Evolutionary conservation across 495 filamentous ascomycete species (phyloP), one percentile per base, ranked within the genome.

Genomic region (Trichoderma orchidacearum): DNA sequence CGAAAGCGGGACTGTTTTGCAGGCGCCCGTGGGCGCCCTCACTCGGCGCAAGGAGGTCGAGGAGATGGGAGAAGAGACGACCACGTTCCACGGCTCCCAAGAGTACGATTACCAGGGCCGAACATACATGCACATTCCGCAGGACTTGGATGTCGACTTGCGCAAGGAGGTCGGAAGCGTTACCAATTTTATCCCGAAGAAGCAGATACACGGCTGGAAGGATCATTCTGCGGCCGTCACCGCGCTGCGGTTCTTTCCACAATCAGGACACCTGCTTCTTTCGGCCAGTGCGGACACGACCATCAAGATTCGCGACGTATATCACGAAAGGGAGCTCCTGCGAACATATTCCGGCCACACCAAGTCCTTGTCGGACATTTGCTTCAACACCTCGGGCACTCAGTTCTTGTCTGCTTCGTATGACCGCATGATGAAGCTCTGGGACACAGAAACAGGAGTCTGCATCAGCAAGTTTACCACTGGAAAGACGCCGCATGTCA

Each of bases 51-150:
- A 78, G 58, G 73, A 82, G 64, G 79, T 75, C 2, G 79, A 83
- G 64, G 70, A 72, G 51, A 60, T 74, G 56, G 82, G 82, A 51
- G 78, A 76, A 31, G 92, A 97, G 70, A 90, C 85, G 48, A 89
- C 83, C n/a, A 81, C 85, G 53, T 99, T 95, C 73, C 84, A 95
- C 57, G 94, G 90, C 45, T 72, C 75, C n/a, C 75, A 85, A 62
- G 70, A 87, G 67, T 84, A 83, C 75, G 94, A 97, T 68, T 97
- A 97, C 70, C 82, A 89, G 63, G 93, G 93, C 30, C 75, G 93
- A 59, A 95, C 90, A 21, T 91, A 90, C 65, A 90, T 93, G 87
- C 94, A 97, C 71, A 80, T 97, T 4, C 93, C 93, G n/a, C 89
- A 90, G 68, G 93, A 96, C 70, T 73, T 97, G 64, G 91, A 91